Evolutionary conservation across 768 basidiomycete species (phyloP).

Genomic region (Coprinopsis sp.): DNA sequence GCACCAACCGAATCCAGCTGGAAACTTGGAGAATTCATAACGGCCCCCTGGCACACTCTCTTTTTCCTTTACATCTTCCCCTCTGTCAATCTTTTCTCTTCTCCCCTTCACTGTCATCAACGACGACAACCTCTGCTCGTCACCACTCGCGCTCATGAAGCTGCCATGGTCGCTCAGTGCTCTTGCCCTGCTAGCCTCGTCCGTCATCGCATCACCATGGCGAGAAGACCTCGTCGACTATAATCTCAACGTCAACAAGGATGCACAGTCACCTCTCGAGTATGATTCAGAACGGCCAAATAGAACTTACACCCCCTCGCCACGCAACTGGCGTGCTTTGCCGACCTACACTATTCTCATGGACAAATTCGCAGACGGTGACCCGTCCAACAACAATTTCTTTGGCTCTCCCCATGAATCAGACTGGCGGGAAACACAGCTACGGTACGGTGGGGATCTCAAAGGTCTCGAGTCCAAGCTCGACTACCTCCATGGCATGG

Average conservation of each 20-base stretch:
- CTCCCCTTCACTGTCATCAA: conserved; percentile 3
- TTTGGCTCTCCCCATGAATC: conserved; percentile 76
- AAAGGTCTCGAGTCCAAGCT: conserved; percentile 68
- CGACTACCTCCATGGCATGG: conserved; percentile 91
- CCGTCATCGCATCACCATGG: conserved; percentile 59
- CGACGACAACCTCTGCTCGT: conserved; percentile 2
- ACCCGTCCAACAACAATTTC: conserved; percentile 88
- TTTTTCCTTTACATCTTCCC: conserved; percentile 4
- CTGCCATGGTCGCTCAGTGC: conserved; percentile 39
- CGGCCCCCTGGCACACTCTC: conserved; percentile 3
- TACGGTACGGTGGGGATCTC: conserved; percentile 87
- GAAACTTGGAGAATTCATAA: too few species aligned
- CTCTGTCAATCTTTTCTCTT: conserved; percentile 1
- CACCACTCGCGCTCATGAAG: conserved; percentile 35
- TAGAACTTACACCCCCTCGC: conserved; percentile 71
- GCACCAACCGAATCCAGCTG: too few species aligned
- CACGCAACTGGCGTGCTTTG: conserved; percentile 78
- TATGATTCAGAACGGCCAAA: conserved; percentile 61
- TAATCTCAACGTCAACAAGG: conserved; percentile 76
- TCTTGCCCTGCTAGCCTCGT: conserved; percentile 33
- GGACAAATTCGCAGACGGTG: conserved; percentile 94
- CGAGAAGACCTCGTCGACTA: conserved; percentile 60
- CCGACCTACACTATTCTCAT: conserved; percentile 79
- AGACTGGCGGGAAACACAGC: conserved; percentile 85
- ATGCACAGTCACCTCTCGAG: conserved; percentile 60